These are phyloP conservation scores for Mucor mucedo DNA, from an alignment of 371 early-diverging fungal genomes.

Conservation along the genomic window DNA sequence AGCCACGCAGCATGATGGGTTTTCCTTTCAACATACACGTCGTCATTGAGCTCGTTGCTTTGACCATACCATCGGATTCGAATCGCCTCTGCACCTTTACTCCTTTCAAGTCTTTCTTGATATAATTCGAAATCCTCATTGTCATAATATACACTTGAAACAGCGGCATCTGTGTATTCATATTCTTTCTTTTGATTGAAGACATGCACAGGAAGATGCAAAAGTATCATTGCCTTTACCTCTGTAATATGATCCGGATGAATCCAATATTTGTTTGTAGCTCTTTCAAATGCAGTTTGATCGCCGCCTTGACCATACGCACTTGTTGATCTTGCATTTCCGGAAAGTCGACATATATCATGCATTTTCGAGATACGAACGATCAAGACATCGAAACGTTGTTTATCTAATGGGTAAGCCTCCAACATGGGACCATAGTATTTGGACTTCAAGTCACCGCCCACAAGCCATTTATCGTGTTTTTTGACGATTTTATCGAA, in stretches of 20 bases:
- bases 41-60: conserved; percentile 25
- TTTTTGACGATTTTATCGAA: conserved; percentile 90
- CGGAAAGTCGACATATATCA: conserved; percentile 30
- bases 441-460: conserved; percentile 63
- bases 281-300: conserved; percentile 81
- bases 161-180: conserved; percentile 50
- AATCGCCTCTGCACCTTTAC: conserved; percentile 92
- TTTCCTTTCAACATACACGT: conserved; percentile 96
- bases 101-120: conserved; percentile 85
- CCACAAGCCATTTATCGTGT: conserved; percentile 78
- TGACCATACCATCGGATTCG: conserved; percentile 85
- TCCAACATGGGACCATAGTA: conserved; percentile 77
- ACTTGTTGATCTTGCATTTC: conserved; percentile 14
- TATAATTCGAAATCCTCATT: conserved; percentile 92
- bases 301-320: conserved; percentile 27
- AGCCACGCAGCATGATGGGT: conserved; percentile 97
- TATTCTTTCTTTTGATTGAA: conserved; percentile 68
- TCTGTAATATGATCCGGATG: conserved; percentile 97
- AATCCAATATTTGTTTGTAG: conserved; percentile 98
- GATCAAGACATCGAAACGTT: conserved; percentile 37
- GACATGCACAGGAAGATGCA: conserved; percentile 93
- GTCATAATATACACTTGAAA: conserved; percentile 95
- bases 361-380: conserved; percentile 30
- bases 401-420: conserved; percentile 27
- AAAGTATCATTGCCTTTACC: conserved; percentile 87